Conservation (phyloP, 257 asterid genomes). For the Solanum sejunctum region DNA sequence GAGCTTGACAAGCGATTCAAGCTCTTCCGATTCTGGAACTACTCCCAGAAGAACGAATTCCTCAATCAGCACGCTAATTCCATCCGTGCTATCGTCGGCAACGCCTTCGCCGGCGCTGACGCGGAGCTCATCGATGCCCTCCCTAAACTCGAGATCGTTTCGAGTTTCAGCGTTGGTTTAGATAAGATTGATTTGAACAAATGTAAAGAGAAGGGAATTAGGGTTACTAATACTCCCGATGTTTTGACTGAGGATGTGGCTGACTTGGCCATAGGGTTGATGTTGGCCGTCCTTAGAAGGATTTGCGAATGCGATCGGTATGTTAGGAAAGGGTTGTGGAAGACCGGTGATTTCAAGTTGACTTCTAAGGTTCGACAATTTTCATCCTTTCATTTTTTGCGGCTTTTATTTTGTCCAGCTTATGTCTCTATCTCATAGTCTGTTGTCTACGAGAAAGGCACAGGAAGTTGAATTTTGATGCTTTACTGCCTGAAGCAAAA, state of each 20-base stretch:
- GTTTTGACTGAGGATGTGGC: constrained; percentile 93
- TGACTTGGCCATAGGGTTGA: constrained; percentile 73
- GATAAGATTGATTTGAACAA: constrained; percentile 67
- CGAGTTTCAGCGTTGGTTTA: constrained; percentile 70
- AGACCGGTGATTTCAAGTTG: constrained; percentile 42
- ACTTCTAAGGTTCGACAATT: constrained; percentile 42
- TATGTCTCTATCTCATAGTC: neutral
- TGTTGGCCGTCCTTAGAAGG: constrained; percentile 55
- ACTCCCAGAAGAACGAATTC: constrained; percentile 33
- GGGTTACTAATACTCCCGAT: constrained; percentile 83
- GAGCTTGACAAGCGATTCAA: constrained; percentile 61
- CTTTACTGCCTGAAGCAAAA: neutral
- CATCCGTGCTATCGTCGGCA: constrained; percentile 66
- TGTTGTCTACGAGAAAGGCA: neutral
- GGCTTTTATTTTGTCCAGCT: neutral
- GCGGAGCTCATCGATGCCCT: constrained; percentile 48
- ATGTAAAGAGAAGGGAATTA: constrained; percentile 65
- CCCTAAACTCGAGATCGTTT: constrained; percentile 60
- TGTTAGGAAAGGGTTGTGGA: constrained; percentile 68
- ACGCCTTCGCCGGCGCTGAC: constrained; percentile 36
- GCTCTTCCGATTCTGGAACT: constrained; percentile 56
- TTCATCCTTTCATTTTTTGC: neutral
- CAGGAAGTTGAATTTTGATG: neutral
- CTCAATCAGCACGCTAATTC: constrained; percentile 32
- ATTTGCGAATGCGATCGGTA: constrained; percentile 50